Conservation (phyloP, 2,329 filamentous ascomycete genomes). For the Fusarium temperatum region DNA sequence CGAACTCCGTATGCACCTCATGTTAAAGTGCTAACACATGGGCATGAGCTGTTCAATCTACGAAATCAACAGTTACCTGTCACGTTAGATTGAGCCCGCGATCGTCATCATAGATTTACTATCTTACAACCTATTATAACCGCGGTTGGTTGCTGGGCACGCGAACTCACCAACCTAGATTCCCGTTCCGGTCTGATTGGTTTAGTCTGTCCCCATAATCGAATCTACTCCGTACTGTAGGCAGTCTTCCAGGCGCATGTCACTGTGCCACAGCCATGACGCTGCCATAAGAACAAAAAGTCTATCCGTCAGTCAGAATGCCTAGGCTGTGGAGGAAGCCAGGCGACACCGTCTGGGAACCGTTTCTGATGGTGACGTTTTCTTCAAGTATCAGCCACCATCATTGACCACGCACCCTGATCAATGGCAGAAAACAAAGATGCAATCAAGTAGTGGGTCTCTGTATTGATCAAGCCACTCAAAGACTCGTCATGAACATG, state of each 20-base stretch:
- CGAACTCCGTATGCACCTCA: not conserved
- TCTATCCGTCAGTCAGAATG: not conserved
- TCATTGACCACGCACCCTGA: constrained; percentile 8
- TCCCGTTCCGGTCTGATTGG: constrained; percentile 19
- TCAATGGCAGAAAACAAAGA: constrained; percentile 12
- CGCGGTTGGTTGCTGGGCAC: not conserved
- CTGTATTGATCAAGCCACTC: not conserved
- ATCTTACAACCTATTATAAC: not conserved
- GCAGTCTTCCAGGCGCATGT: constrained; percentile 5
- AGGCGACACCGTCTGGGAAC: constrained; percentile 20
- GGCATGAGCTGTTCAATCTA: constrained; percentile 7
- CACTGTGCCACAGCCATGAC: constrained; percentile 40
- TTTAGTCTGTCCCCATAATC: not conserved
- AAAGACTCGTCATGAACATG: constrained; percentile 2
- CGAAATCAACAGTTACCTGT: constrained; percentile 10
- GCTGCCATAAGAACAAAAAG: constrained; percentile 11
- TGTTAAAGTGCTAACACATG: constrained; percentile 1
- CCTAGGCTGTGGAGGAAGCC: not conserved
- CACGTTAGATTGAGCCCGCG: constrained; percentile 9
- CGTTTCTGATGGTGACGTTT: constrained; percentile 39
- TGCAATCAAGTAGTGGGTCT: constrained; percentile 2
- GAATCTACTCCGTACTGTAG: constrained; percentile 5
- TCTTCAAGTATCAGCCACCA: constrained; percentile 33
- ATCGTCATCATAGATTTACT: not conserved
- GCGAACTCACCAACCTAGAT: not conserved